A percentile compares a stretch with the other conserved stretches of the same genome.
Conservation (phyloP, 805 yeast genomes). For the Dipodascopsis uninucleata region DNA sequence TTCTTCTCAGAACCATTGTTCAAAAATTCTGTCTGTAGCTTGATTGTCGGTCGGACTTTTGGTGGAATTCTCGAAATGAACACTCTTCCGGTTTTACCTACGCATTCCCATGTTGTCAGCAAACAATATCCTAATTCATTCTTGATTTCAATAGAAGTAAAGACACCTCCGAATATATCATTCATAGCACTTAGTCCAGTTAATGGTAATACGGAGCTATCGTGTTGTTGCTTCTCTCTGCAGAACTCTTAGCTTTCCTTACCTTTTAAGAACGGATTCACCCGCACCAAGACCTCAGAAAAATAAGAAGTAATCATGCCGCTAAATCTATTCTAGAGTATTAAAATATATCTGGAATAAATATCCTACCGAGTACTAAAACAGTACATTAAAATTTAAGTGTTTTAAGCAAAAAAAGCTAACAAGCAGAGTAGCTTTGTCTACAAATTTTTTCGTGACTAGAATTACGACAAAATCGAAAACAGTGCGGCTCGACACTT, state of each 20-base stretch:
- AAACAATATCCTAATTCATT: neutral
- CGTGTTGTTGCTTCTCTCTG: too few species aligned
- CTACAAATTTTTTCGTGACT: too few species aligned
- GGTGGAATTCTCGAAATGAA: slow-evolving; percentile 81
- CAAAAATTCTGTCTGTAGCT: slow-evolving; percentile 63
- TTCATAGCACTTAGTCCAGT: too few species aligned
- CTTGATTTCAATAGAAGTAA: neutral
- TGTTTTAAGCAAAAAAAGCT: too few species aligned
- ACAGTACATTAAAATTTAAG: too few species aligned
- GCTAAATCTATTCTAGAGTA: neutral
- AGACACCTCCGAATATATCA: neutral
- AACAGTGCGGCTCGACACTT: too few species aligned
- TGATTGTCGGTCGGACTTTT: slow-evolving; percentile 55
- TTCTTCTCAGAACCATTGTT: slow-evolving; percentile 42
- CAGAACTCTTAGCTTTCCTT: slow-evolving; percentile 31
- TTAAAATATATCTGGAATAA: neutral
- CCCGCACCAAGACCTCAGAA: slow-evolving; percentile 67
- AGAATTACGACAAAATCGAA: too few species aligned
- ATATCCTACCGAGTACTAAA: too few species aligned
- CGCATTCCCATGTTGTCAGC: too few species aligned
- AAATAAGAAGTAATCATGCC: slow-evolving; percentile 88
- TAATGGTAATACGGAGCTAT: too few species aligned
- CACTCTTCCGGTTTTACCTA: slow-evolving; percentile 73
- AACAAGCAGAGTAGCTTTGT: too few species aligned
- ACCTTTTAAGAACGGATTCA: slow-evolving; percentile 72